phyloP scores from a whole-genome alignment of 2,329 filamentous ascomycete genomes.

The Xylaria sp. region DNA sequence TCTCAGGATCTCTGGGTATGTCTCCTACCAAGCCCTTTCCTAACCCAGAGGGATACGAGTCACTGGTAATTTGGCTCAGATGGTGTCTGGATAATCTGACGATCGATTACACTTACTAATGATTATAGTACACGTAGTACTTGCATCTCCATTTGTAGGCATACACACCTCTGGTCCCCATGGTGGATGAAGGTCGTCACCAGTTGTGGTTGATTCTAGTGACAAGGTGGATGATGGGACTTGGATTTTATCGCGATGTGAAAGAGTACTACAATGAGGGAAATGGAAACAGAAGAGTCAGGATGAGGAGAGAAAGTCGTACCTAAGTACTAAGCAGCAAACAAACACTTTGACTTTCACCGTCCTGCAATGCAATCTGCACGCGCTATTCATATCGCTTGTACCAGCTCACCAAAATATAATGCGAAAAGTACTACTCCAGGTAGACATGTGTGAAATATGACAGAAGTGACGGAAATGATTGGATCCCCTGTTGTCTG shows the following conservation, averaged over 20 bases:
- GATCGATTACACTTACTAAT: neutral
- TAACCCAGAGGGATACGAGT: neutral
- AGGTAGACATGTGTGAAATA: too few relatives aligned
- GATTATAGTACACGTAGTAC: neutral
- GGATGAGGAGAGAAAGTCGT: too few relatives aligned
- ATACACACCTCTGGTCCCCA: neutral
- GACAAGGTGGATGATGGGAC: neutral
- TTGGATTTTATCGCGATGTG: neutral
- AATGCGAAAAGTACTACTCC: too few relatives aligned
- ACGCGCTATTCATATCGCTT: too few relatives aligned
- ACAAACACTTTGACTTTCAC: too few relatives aligned
- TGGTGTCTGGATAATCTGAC: neutral
- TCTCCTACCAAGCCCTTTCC: neutral
- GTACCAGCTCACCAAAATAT: too few relatives aligned
- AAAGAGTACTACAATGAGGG: neutral
- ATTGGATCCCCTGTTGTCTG: too few relatives aligned
- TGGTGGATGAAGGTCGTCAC: neutral
- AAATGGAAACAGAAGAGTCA: neutral
- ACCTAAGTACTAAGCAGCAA: too few relatives aligned
- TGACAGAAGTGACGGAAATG: too few relatives aligned
- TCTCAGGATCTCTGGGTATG: neutral
- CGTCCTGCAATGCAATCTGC: too few relatives aligned
- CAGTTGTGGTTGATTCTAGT: neutral
- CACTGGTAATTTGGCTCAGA: neutral
- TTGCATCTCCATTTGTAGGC: slow-evolving; percentile 9